Evolutionary conservation across 2,329 filamentous ascomycete species (phyloP).

Genomic region (Septoria linicola): DNA sequence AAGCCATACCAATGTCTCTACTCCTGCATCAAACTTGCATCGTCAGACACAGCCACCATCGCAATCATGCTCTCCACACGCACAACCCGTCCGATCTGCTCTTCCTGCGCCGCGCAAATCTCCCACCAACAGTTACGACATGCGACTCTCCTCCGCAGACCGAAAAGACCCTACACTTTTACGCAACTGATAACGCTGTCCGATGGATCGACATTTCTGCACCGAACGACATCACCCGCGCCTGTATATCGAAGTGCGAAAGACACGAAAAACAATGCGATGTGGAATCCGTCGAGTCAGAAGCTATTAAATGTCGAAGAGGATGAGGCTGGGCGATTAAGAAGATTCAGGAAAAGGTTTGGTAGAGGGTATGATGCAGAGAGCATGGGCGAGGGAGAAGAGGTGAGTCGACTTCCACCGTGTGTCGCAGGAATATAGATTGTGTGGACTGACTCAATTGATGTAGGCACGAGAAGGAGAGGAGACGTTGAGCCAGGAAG

Average conservation of each 20-base stretch:
- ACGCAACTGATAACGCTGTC: slow-evolving; percentile 93
- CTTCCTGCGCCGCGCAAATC: slow-evolving; percentile 14
- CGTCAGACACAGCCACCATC: background rate
- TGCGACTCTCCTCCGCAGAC: slow-evolving; percentile 81
- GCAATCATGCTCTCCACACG: slow-evolving; percentile 25
- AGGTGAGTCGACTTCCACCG: slow-evolving; percentile 25
- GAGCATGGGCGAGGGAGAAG: slow-evolving; percentile 33
- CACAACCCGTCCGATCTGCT: slow-evolving; percentile 21
- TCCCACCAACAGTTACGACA: slow-evolving; percentile 62
- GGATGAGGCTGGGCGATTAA: slow-evolving; percentile 88
- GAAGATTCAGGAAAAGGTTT: slow-evolving; percentile 80
- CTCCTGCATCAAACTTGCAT: background rate
- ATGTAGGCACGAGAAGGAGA: slow-evolving; percentile 48
- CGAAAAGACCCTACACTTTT: slow-evolving; percentile 92
- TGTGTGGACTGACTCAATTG: slow-evolving; percentile 28
- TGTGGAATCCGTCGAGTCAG: slow-evolving; percentile 86
- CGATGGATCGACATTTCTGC: slow-evolving; percentile 81
- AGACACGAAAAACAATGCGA: slow-evolving; percentile 81
- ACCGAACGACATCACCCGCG: slow-evolving; percentile 71
- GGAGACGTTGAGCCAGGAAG: slow-evolving; percentile 43
- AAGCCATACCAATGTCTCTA: background rate
- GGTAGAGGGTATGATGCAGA: slow-evolving; percentile 76
- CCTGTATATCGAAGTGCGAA: slow-evolving; percentile 65
- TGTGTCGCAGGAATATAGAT: background rate
- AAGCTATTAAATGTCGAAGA: slow-evolving; percentile 85